Conservation (phyloP, 768 basidiomycete genomes). For the Russula foetens region DNA sequence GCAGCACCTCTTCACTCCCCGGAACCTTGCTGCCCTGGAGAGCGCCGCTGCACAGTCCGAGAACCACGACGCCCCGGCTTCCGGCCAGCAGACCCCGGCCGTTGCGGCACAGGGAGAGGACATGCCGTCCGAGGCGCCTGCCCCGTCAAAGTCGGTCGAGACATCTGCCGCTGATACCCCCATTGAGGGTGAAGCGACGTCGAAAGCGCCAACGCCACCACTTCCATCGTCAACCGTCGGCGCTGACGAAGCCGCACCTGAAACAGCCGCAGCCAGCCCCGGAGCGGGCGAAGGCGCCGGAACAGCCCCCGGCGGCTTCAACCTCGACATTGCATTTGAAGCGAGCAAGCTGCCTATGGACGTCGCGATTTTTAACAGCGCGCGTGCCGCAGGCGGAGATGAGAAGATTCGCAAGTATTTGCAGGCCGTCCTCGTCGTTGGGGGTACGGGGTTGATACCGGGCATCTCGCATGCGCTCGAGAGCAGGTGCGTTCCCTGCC, state of each 20-base stretch:
- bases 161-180: conserved; percentile 19
- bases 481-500: conserved; percentile 53
- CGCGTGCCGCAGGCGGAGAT: conserved; percentile 79
- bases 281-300: conserved; percentile 2
- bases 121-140: conserved; percentile 15
- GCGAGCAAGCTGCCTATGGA: conserved; percentile 88
- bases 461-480: conserved; percentile 83
- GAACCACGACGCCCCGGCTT: conserved; percentile 10
- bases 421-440: conserved; percentile 80
- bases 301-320: conserved; percentile 27
- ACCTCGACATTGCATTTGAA: conserved; percentile 76
- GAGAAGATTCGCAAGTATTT: conserved; percentile 88
- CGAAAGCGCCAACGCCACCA: conserved; percentile 19
- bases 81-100: conserved; percentile 23
- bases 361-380: conserved; percentile 87
- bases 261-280: conserved; percentile 5
- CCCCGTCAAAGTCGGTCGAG: conserved; percentile 17
- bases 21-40: conserved; percentile 12
- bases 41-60: neutral
- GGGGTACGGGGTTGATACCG: conserved; percentile 72
- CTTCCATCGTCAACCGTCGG: conserved; percentile 18
- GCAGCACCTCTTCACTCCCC: conserved; percentile 53
- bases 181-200: conserved; percentile 10
- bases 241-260: conserved; percentile 1
- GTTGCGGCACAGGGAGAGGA: conserved; percentile 13